Evolutionary conservation across 1,284 basidiomycete genomes (phyloP).

Genomic region (Baeospora myosura): DNA sequence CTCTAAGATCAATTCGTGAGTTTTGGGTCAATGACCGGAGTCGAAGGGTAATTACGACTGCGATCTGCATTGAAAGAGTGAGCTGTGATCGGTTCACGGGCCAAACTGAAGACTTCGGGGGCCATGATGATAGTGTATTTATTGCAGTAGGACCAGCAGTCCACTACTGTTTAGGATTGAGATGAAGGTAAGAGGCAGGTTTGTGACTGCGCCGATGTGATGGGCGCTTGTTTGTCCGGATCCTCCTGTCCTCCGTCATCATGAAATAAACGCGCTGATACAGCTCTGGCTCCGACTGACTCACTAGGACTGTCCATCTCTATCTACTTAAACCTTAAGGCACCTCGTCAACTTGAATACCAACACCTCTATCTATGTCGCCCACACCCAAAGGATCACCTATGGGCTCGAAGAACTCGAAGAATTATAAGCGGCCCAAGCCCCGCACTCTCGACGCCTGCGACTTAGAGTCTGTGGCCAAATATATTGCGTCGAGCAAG

Average conservation of each 20-base stretch:
- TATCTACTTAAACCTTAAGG: too few relatives aligned
- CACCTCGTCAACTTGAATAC: too few relatives aligned
- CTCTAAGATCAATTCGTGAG: conserved; percentile 41
- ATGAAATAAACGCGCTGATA: too few relatives aligned
- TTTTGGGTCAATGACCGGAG: conserved; percentile 9
- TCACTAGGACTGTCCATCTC: too few relatives aligned
- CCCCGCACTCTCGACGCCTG: not conserved
- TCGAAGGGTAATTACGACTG: conserved; percentile 47
- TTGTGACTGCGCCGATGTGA: too few relatives aligned
- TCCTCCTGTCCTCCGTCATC: too few relatives aligned
- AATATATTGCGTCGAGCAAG: conserved; percentile 59
- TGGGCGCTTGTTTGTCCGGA: too few relatives aligned
- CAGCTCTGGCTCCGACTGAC: too few relatives aligned
- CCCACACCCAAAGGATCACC: too few relatives aligned
- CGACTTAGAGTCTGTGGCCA: conserved; percentile 30
- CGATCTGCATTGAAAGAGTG: conserved; percentile 93
- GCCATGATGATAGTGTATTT: conserved; percentile 63
- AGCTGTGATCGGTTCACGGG: conserved; percentile 79
- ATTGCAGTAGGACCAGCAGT: conserved; percentile 79
- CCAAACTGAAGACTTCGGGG: conserved; percentile 74
- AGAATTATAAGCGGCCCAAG: not conserved
- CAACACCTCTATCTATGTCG: too few relatives aligned
- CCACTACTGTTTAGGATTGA: too few relatives aligned
- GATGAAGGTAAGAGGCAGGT: too few relatives aligned
- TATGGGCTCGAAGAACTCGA: not conserved